Conservation (phyloP, 768 basidiomycete genomes). For the Leccinellum rugosiceps region DNA sequence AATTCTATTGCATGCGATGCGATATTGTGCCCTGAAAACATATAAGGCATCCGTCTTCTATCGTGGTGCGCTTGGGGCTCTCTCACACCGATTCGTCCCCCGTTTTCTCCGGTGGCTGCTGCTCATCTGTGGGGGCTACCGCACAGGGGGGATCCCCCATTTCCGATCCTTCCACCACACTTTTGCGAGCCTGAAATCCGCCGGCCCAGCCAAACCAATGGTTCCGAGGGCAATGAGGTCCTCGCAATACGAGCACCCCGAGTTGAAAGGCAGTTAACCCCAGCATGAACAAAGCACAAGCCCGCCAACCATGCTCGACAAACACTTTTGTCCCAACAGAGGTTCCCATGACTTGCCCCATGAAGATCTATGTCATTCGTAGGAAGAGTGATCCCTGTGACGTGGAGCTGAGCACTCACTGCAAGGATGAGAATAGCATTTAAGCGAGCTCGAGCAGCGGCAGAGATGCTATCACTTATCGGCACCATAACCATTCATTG, state of each 20-base stretch:
- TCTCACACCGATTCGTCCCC: neutral
- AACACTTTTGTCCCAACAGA: slow-evolving; percentile 72
- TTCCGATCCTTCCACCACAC: slow-evolving; percentile 26
- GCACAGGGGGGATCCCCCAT: neutral
- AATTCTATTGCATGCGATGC: neutral
- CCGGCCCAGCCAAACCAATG: slow-evolving; percentile 67
- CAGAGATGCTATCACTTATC: slow-evolving; percentile 26
- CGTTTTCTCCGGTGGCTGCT: slow-evolving; percentile 6
- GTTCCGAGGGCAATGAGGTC: slow-evolving; percentile 52
- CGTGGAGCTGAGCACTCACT: slow-evolving; percentile 33
- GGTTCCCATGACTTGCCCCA: slow-evolving; percentile 83
- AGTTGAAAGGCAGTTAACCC: slow-evolving; percentile 58
- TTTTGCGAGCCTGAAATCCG: slow-evolving; percentile 44
- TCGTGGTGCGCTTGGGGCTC: neutral
- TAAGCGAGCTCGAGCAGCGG: slow-evolving; percentile 60
- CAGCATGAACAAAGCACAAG: slow-evolving; percentile 58
- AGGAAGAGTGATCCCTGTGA: neutral
- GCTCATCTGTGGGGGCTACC: neutral
- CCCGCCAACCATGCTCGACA: slow-evolving; percentile 65
- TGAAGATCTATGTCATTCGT: slow-evolving; percentile 43
- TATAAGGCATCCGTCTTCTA: neutral
- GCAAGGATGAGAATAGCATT: slow-evolving; percentile 76
- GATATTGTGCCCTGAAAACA: neutral
- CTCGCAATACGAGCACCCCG: slow-evolving; percentile 56
- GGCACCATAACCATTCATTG: slow-evolving; percentile 5